phyloP scores from a whole-genome alignment of 139 green algal species.

The Ulvella scutata region DNA sequence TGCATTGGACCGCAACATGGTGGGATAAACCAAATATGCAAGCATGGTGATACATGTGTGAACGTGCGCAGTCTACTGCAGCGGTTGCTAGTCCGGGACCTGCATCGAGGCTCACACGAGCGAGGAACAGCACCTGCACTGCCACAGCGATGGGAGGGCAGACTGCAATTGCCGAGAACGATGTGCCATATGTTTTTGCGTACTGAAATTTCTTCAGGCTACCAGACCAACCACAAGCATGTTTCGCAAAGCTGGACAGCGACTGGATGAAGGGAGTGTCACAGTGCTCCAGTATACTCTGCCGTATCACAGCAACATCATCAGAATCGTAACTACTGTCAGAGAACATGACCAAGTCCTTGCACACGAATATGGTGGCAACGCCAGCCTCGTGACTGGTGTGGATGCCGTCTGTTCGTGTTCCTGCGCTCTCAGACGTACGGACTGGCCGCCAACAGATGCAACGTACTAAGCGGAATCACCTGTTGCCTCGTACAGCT shows the following conservation, averaged over 20 bases:
- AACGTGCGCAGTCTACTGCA: no score
- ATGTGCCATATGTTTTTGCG: background rate
- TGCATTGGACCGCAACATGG: no score
- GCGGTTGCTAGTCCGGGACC: no score
- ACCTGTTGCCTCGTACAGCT: background rate
- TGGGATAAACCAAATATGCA: no score
- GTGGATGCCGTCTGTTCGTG: background rate
- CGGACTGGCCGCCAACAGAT: background rate
- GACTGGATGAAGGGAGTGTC: background rate
- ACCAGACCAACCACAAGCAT: background rate
- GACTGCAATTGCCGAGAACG: background rate
- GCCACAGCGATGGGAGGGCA: background rate
- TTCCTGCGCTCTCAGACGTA: no score
- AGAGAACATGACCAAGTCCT: no score
- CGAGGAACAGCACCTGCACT: no score
- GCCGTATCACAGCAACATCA: background rate
- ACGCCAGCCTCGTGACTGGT: background rate
- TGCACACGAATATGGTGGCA: background rate
- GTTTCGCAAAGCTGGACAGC: background rate
- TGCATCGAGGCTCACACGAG: no score
- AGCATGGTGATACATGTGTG: no score
- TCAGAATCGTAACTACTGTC: background rate
- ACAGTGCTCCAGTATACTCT: background rate
- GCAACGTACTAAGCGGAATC: background rate
- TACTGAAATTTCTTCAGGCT: background rate